Conservation (phyloP, 305 asterid species). For the Fraxinus paxiana region DNA sequence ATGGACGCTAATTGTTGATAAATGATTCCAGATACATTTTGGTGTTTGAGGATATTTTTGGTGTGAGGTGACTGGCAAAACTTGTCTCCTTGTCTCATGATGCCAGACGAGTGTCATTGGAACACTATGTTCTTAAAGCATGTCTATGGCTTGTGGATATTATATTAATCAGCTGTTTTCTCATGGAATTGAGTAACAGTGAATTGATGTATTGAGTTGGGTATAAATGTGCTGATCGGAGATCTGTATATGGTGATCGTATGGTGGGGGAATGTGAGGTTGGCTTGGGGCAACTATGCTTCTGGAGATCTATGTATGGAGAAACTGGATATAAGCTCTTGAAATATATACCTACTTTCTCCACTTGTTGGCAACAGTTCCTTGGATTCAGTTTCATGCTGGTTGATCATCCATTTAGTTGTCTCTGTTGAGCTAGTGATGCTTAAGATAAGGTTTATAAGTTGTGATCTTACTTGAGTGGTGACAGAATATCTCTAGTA, state of each 20-base stretch:
- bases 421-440: constrained; percentile 14
- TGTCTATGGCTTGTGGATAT: neutral
- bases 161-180: constrained; percentile 2
- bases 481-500: constrained; percentile 14
- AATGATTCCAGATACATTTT: constrained; percentile 1
- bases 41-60: constrained; percentile 8
- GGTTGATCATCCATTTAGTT: constrained; percentile 10
- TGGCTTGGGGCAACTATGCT: neutral
- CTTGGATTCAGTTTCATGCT: constrained; percentile 15
- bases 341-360: neutral
- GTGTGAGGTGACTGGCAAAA: constrained; percentile 7
- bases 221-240: constrained; percentile 10
- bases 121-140: constrained; percentile 2
- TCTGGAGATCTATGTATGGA: neutral
- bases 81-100: constrained; percentile 13
- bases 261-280: constrained; percentile 2
- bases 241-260: constrained; percentile 1
- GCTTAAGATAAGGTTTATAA: constrained; percentile 13
- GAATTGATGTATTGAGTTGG: constrained; percentile 13
- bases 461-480: constrained; percentile 18
- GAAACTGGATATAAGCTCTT: constrained; percentile 13
- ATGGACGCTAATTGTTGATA: constrained; percentile 15
- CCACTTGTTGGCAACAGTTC: constrained; percentile 7
- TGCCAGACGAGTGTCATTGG: neutral
- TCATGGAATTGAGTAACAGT: neutral